Evolutionary conservation across 2,329 filamentous ascomycete species (phyloP).

Genomic region (Trichoderma arundinaceum): DNA sequence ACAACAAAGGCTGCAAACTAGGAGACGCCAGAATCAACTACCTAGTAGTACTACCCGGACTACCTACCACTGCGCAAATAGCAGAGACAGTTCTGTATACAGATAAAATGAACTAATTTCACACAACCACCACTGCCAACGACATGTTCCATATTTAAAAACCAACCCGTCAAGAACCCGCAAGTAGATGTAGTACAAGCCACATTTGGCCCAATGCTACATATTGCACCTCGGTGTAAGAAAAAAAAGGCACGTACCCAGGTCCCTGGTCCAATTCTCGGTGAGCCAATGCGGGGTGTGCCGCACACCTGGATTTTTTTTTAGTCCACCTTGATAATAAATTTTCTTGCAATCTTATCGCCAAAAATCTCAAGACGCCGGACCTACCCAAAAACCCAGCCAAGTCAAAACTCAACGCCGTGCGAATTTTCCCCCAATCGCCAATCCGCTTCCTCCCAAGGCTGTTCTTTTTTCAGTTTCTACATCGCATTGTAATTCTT

Average conservation of each 20-base stretch:
- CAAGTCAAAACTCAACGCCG: slow-evolving; percentile 4
- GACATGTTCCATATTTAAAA: no score
- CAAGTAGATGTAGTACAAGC: no score
- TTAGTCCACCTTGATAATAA: slow-evolving; percentile 36
- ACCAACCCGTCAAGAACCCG: no score
- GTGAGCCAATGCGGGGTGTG: slow-evolving; percentile 42
- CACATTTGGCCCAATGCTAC: no score
- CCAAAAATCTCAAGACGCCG: slow-evolving; percentile 4
- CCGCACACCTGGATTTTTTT: slow-evolving; percentile 37
- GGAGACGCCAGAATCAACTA: neutral
- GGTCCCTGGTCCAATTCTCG: slow-evolving; percentile 27
- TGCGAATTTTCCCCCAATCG: slow-evolving; percentile 9
- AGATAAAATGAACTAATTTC: neutral
- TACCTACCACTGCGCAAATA: neutral
- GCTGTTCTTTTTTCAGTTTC: neutral
- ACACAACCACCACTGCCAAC: neutral
- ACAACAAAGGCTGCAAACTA: neutral
- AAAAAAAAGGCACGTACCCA: neutral
- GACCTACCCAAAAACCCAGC: neutral
- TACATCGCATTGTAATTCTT: neutral
- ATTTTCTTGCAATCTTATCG: slow-evolving; percentile 46
- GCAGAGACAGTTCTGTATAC: neutral
- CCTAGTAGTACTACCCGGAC: neutral
- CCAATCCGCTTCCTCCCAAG: neutral
- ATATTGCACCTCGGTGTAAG: neutral